phyloP scores from a whole-genome alignment of 2,329 filamentous ascomycete genomes.

The Pseudonectria foliicola region DNA sequence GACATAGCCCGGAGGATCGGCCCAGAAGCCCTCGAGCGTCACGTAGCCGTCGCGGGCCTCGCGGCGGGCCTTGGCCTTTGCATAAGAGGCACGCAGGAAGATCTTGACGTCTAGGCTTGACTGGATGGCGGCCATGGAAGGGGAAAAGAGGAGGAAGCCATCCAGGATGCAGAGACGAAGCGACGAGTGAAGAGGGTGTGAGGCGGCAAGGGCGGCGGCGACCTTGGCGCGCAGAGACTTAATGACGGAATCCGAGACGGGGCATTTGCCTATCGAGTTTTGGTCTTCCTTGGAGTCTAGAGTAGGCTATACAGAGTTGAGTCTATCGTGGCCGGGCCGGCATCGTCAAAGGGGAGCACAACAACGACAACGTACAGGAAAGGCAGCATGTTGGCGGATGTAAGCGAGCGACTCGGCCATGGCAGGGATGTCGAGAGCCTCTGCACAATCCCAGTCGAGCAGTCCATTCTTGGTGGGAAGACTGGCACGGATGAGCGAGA shows the following conservation, averaged over 20 bases:
- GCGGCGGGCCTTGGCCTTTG: conserved; percentile 55
- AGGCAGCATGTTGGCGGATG: conserved; percentile 60
- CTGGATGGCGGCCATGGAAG: conserved; percentile 46
- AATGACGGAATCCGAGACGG: conserved; percentile 43
- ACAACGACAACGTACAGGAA: conserved; percentile 43
- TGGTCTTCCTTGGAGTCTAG: conserved; percentile 45
- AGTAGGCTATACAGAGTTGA: conserved; percentile 16
- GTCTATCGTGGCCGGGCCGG: neutral
- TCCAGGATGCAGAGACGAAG: conserved; percentile 68
- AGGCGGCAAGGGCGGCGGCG: conserved; percentile 36
- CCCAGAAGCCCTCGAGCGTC: conserved; percentile 86
- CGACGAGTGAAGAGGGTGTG: conserved; percentile 29
- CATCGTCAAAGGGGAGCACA: neutral
- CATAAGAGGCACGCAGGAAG: conserved; percentile 66
- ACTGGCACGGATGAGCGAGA: no score
- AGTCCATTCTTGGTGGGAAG: conserved; percentile 53
- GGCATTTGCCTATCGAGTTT: conserved; percentile 51
- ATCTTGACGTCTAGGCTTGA: conserved; percentile 65
- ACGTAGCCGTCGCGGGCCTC: conserved; percentile 70
- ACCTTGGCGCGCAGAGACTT: conserved; percentile 40
- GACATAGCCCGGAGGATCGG: conserved; percentile 88
- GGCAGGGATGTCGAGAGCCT: conserved; percentile 63
- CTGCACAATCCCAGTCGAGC: conserved; percentile 87
- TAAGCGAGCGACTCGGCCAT: conserved; percentile 62
- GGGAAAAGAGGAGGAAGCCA: conserved; percentile 77